Evolutionary conservation across 305 asterid species (phyloP).

Genomic region (Caryopteris hybrid): DNA sequence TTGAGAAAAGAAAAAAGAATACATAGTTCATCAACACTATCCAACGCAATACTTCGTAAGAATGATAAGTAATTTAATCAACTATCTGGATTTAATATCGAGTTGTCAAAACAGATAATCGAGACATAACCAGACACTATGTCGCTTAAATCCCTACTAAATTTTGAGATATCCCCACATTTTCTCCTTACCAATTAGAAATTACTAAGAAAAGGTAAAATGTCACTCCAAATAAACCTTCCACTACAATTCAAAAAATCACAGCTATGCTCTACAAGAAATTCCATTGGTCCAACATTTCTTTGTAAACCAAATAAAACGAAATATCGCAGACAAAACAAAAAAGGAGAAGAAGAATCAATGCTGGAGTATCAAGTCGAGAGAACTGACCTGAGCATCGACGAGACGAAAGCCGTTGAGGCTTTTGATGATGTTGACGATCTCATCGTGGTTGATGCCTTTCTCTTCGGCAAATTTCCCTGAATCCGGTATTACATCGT

Average conservation of each 20-base stretch:
- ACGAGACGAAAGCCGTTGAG: conserved; percentile 71
- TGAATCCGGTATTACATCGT: conserved; percentile 65
- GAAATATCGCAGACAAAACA: not conserved
- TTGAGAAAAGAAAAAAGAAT: not conserved
- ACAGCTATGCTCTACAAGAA: not conserved
- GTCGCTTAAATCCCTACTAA: not conserved
- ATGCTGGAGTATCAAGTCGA: not conserved
- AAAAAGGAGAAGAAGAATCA: not conserved
- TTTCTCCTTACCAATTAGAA: not conserved
- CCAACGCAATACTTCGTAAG: not conserved
- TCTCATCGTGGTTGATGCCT: conserved; percentile 73
- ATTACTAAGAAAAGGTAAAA: not conserved
- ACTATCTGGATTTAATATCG: not conserved
- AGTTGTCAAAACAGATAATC: not conserved
- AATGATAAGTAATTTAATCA: not conserved
- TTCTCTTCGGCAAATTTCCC: conserved; percentile 63
- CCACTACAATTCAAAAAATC: not conserved
- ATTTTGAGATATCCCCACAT: not conserved
- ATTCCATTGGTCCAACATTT: not conserved
- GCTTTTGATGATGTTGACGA: conserved; percentile 77
- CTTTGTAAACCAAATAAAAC: not conserved
- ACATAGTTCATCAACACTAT: not conserved
- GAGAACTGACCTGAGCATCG: conserved; percentile 50
- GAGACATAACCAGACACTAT: not conserved
- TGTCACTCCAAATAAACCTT: not conserved